Evolutionary conservation across 208 protist genomes (phyloP).

Genomic region (Phytomonas francai): DNA sequence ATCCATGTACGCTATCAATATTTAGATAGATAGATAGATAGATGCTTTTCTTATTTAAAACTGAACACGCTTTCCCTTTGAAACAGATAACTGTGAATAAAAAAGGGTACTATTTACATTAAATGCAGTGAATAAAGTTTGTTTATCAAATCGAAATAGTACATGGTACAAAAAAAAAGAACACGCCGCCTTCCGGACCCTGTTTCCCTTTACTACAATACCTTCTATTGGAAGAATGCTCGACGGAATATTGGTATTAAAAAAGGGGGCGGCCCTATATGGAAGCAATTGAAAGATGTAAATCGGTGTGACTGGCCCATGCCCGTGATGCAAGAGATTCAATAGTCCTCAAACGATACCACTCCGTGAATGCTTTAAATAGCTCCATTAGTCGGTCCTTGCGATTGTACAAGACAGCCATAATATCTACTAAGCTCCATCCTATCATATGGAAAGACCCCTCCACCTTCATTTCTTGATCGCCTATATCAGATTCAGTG

Average conservation of each 20-base stretch:
- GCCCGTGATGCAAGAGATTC: conserved; percentile 22
- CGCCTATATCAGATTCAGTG: not conserved
- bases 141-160: not conserved
- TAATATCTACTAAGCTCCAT: conserved; percentile 28
- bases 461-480: not conserved
- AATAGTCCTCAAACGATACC: conserved; percentile 62
- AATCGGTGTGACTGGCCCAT: not conserved
- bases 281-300: not conserved
- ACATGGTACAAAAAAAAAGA: not conserved
- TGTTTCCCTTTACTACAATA: not conserved
- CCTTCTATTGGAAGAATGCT: not conserved
- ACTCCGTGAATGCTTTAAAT: conserved; percentile 61
- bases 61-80: not conserved
- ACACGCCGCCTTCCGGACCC: not conserved
- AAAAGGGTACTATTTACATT: not conserved
- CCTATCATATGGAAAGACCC: not conserved
- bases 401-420: conserved; percentile 29
- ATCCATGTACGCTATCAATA: not conserved
- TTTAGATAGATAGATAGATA: not conserved
- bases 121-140: not conserved
- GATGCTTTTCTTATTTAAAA: not conserved
- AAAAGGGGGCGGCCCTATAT: not conserved
- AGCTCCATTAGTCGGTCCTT: conserved; percentile 34
- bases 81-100: not conserved
- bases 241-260: not conserved